Conservation (phyloP, 2,329 filamentous ascomycete genomes). For the Claviceps arundinis region DNA sequence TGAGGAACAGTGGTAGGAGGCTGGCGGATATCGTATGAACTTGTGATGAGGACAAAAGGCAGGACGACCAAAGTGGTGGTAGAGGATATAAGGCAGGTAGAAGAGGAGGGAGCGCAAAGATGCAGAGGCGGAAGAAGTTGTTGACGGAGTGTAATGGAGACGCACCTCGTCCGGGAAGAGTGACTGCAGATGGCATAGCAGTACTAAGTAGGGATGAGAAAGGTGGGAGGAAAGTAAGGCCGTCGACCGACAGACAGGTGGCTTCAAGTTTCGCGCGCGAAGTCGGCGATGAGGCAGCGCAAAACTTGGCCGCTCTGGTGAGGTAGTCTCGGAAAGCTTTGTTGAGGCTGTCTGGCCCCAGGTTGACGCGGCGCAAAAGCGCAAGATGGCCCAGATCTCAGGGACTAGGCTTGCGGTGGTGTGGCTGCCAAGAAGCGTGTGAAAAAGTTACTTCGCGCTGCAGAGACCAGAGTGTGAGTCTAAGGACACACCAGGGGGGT, state of each 20-base stretch:
- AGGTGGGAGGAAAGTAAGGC: conserved; percentile 1
- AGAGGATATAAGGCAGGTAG: neutral
- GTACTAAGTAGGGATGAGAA: conserved; percentile 1
- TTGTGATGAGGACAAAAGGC: neutral
- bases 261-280: no score
- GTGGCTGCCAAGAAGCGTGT: neutral
- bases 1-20: neutral
- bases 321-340: neutral
- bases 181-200: conserved; percentile 12
- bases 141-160: neutral
- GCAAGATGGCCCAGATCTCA: neutral
- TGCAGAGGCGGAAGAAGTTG: neutral
- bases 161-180: conserved; percentile 12
- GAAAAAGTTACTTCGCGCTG: neutral
- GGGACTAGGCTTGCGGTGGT: neutral
- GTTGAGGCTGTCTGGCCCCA: neutral
- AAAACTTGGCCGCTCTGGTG: neutral
- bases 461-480: neutral
- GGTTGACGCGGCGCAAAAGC: neutral
- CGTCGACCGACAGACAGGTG: neutral
- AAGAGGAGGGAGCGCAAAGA: neutral
- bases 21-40: neutral
- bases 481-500: neutral
- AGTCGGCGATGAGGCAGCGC: neutral
- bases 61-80: neutral